phyloP scores from a whole-genome alignment of 352 stramenopile genomes.

The Globisporangium abappressorium region DNA sequence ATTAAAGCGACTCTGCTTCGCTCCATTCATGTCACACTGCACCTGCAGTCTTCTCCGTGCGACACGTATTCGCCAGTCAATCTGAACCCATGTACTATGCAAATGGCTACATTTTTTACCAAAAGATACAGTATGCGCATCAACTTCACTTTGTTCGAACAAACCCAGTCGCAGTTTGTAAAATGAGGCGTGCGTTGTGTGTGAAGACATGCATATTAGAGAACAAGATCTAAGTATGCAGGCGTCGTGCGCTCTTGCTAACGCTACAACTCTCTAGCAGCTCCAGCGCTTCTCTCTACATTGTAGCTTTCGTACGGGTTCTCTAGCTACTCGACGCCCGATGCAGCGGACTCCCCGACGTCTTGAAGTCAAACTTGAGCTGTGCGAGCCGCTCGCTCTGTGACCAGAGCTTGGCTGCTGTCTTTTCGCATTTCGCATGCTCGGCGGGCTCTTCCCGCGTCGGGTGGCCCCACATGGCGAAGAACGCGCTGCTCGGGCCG shows the following conservation, averaged over 20 bases:
- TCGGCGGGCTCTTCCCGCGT: constrained; percentile 8
- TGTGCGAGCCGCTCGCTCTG: constrained; percentile 19
- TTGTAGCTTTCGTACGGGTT: neutral
- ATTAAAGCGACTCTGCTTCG: too few relatives aligned
- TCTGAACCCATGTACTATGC: neutral
- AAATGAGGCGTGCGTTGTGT: neutral
- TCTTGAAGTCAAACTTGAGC: constrained; percentile 11
- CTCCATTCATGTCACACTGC: neutral
- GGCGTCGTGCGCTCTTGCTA: neutral
- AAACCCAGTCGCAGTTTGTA: neutral
- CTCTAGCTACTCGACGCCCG: constrained; percentile 4
- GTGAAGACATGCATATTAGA: neutral
- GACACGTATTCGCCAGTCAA: neutral
- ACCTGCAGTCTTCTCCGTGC: neutral
- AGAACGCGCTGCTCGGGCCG: constrained; percentile 24
- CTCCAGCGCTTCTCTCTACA: neutral
- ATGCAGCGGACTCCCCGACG: neutral
- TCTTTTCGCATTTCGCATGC: constrained; percentile 6
- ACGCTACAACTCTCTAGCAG: neutral
- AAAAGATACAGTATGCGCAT: neutral
- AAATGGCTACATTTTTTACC: neutral
- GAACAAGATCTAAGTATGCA: neutral
- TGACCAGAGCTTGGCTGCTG: constrained; percentile 16
- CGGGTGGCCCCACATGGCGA: constrained; percentile 19
- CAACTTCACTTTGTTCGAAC: neutral